Conservation (phyloP, 305 asterid genomes). For the Lippia alba region DNA sequence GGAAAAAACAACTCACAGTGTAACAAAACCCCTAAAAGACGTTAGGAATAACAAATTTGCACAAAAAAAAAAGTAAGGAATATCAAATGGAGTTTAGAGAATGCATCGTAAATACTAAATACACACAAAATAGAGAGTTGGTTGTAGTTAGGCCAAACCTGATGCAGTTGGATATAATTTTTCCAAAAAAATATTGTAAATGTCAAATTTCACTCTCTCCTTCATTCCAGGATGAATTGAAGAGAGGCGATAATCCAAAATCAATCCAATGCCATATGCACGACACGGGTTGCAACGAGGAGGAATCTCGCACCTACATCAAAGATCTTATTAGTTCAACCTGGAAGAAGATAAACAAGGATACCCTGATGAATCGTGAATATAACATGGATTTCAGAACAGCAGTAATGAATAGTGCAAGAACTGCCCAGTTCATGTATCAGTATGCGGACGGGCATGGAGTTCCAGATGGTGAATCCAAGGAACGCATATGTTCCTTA, state of each 20-base stretch:
- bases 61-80: too few relatives aligned
- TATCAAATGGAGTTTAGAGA: too few relatives aligned
- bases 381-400: slow-evolving; percentile 22
- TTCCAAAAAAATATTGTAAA: too few relatives aligned
- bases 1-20: too few relatives aligned
- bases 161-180: too few relatives aligned
- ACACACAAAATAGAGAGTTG: too few relatives aligned
- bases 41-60: too few relatives aligned
- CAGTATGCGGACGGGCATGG: slow-evolving; percentile 45
- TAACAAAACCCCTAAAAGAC: too few relatives aligned
- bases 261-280: slow-evolving; percentile 46
- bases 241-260: slow-evolving; percentile 42
- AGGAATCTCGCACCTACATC: slow-evolving; percentile 31
- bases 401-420: slow-evolving; percentile 29
- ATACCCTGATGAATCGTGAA: neutral
- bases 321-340: slow-evolving; percentile 31
- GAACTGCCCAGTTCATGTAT: slow-evolving; percentile 34
- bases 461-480: slow-evolving; percentile 33
- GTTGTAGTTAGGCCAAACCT: too few relatives aligned
- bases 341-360: slow-evolving; percentile 36
- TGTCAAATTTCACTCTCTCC: too few relatives aligned
- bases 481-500: slow-evolving; percentile 29
- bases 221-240: slow-evolving; percentile 34
- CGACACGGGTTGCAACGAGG: slow-evolving; percentile 37
- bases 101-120: too few relatives aligned